Conservation (phyloP, 345 rosid species). For the Citrus australasica region DNA sequence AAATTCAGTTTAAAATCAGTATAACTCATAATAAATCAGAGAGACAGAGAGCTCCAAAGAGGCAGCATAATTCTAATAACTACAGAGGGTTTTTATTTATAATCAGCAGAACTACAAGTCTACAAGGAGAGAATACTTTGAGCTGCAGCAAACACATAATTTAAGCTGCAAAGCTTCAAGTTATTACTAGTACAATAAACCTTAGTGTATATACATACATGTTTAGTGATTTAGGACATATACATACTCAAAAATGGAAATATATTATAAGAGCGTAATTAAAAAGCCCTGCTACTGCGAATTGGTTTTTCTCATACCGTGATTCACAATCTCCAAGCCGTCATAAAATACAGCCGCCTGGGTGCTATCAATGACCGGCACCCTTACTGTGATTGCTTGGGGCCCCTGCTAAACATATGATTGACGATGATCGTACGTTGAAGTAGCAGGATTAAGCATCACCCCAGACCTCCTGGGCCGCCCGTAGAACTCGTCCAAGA, state of each 20-base stretch:
- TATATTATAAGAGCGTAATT: neutral
- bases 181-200: too few species aligned
- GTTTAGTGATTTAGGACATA: neutral
- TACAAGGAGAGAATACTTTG: too few species aligned
- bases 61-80: too few species aligned
- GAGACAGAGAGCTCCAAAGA: too few species aligned
- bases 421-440: neutral
- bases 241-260: neutral
- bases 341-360: neutral
- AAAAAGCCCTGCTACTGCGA: neutral
- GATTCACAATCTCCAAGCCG: neutral
- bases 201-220: too few species aligned
- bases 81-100: too few species aligned
- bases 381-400: neutral
- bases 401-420: neutral
- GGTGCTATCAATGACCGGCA: neutral
- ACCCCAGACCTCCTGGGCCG: neutral
- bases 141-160: too few species aligned
- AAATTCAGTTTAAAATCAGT: too few species aligned
- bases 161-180: too few species aligned
- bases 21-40: too few species aligned
- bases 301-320: neutral
- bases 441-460: neutral
- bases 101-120: too few species aligned
- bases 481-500: constrained; percentile 5